phyloP scores from a whole-genome alignment of 2,329 filamentous ascomycete species.

The Colletotrichum navitas region DNA sequence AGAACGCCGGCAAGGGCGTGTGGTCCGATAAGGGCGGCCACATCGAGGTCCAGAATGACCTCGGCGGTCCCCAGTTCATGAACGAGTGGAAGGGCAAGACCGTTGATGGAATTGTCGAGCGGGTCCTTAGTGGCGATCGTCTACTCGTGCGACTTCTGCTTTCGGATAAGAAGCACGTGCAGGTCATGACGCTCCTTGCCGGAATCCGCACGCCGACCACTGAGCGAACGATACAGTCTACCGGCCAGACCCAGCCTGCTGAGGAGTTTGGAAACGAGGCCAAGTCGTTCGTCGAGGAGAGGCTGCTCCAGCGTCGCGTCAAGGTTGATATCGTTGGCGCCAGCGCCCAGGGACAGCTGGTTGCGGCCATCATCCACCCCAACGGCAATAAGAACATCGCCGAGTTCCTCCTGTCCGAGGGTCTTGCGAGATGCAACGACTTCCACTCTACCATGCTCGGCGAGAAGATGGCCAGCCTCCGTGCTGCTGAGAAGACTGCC shows the following conservation, averaged over 20 bases:
- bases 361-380: constrained; percentile 88
- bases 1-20: constrained; percentile 82
- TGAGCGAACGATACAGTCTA: constrained; percentile 82
- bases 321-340: constrained; percentile 86
- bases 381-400: constrained; percentile 83
- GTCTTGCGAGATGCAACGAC: constrained; percentile 92
- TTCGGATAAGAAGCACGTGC: constrained; percentile 85
- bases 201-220: constrained; percentile 92
- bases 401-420: constrained; percentile 88
- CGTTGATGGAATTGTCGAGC: constrained; percentile 88
- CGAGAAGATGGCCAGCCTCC: constrained; percentile 85
- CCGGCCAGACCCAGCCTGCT: constrained; percentile 83
- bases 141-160: constrained; percentile 86
- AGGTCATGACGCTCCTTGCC: constrained; percentile 89
- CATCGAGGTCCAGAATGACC: constrained; percentile 85
- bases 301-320: constrained; percentile 88
- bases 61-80: constrained; percentile 83
- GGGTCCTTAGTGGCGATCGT: constrained; percentile 91
- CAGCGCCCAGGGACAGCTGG: constrained; percentile 91
- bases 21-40: constrained; percentile 76
- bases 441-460: constrained; percentile 95
- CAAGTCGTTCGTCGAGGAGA: constrained; percentile 85
- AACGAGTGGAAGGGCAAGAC: constrained; percentile 87
- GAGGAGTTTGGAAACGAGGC: constrained; percentile 94
- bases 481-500: constrained; percentile 88